These are phyloP conservation scores for Pichia phayaonensis DNA, from an alignment of 805 yeast genomes.

Conservation along the genomic window DNA sequence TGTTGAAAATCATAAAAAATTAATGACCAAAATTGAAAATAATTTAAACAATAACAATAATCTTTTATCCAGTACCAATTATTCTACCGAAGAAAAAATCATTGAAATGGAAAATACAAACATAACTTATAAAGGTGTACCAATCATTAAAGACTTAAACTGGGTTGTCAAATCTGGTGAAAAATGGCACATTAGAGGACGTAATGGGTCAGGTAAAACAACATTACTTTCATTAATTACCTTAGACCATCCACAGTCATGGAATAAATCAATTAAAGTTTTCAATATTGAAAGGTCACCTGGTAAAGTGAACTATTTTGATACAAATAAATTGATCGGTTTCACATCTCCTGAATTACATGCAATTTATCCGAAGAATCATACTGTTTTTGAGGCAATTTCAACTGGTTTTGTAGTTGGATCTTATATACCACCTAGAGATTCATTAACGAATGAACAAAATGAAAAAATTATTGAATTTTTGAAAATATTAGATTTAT, in stretches of 20 bases:
- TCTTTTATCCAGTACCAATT: background rate
- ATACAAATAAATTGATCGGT: constrained; percentile 72
- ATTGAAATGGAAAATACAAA: constrained; percentile 55
- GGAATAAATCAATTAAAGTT: constrained; percentile 64
- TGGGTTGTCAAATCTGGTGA: constrained; percentile 70
- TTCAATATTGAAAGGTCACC: constrained; percentile 63
- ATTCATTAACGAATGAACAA: constrained; percentile 30
- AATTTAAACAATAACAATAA: constrained; percentile 1
- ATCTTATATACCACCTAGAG: constrained; percentile 44
- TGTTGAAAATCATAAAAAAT: constrained; percentile 15
- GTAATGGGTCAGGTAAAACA: constrained; percentile 91
- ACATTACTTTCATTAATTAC: constrained; percentile 78
- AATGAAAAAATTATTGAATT: constrained; percentile 35
- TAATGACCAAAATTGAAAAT: constrained; percentile 11
- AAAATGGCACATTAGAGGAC: constrained; percentile 84
- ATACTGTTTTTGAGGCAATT: constrained; percentile 50
- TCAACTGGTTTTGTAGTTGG: constrained; percentile 74
- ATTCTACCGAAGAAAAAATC: constrained; percentile 6
- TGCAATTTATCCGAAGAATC: constrained; percentile 61
- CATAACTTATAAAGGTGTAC: constrained; percentile 56
- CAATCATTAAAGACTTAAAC: constrained; percentile 48
- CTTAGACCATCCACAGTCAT: constrained; percentile 95
- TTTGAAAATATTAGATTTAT: constrained; percentile 39
- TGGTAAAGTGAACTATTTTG: constrained; percentile 71
- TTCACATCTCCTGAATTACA: constrained; percentile 90